Evolutionary conservation across 805 yeast species (phyloP), one percentile per base, ranked within the genome.

Genomic region (Myxozyma neotropica): DNA sequence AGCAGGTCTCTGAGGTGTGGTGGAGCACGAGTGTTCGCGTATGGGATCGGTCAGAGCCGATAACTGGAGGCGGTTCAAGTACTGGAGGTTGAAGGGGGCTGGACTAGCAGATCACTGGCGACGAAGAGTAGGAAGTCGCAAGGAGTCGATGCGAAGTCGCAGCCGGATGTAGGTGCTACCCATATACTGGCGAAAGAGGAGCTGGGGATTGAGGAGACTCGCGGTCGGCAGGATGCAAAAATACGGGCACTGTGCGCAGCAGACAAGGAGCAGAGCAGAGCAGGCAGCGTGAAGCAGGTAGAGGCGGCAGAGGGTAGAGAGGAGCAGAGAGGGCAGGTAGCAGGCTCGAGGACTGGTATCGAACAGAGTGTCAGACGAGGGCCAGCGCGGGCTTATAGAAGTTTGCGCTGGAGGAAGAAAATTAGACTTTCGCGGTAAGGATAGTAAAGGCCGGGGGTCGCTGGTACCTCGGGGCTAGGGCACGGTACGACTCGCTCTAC

Each of bases 121-220:
- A 38, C 31, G n/a, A 13, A 31, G 35, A 48, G 33, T 13, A 6
- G 43, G n/a, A n/a, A n/a, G 29, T 33, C 42, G 17, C 42, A 35
- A n/a, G 43, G 44, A 48, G 17, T 19, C 43, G 44, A 23, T 48
- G 53, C 44, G 35, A 31, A 36, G 53, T 48, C 44, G 44, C 53
- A 48, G 42, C 27, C 53, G 15, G 35, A 15, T 10, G 31, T 26
- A 5, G 43, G 23, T n/a, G 29, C 13, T 26, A 19, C 53, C 7
- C 44, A 46, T 46, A 31, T 10, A 46, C 50, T 4, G 48, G 33
- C 31, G 17, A n/a, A 44, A 21, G 46, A 42, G 46, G 8, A 6
- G 19, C 12, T 23, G 3, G 31, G 35, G 26, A 17, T 12, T 44
- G 48, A 8, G 17, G 48, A 44, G 48, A 23, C 2, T 15, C 10